Evolutionary conservation across 2,329 filamentous ascomycete genomes (phyloP), one percentile per base, ranked within the genome.

Genomic region (Arthrobotrys conoides): DNA sequence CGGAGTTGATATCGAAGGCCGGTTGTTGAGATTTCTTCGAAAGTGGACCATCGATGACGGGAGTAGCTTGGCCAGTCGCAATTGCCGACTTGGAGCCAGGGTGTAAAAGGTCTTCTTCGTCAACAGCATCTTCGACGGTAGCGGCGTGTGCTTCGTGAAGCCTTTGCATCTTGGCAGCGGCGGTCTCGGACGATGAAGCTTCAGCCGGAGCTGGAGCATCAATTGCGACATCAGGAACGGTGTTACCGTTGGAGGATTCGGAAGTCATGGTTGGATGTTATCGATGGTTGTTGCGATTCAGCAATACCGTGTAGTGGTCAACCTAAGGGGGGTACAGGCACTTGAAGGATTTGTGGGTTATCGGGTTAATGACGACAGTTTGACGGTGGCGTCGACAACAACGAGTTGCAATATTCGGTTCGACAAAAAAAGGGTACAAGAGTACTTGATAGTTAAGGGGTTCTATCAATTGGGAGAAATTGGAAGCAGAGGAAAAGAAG

Each of bases 1-100:
- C 92, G 18, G 93, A 97, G 83, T 93, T 89, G 20, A 93, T 94
- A 84, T 98, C 93, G 79, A 97, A 66, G 87, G 82, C 71, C 89
- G 86, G 41, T 87, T 87, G 48, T 53, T 51, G 44, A 27, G 49
- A 82, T 80, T 49, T 82, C 77, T 59, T 80, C 8, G 72, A 75
- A 68, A 81, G 64, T 0, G 80, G 73, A 57, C 83, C 75, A 76
- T 84, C 82, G 70, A 84, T 82, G 80, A 85, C 81, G 48, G 64
- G 64, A 61, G 72, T 80, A 83, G 84, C 70, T 82, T 82, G 67
- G 83, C 83, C 55, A 84, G 85, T 71, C 86, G 88, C 66, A 86
- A 79, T 79, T 57, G 55, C 70, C 51, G 76, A 79, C 36, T 73
- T 73, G 57, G 76, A 88, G 71, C 88, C 86, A 82, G 88, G 86